Conservation (phyloP, 1,284 basidiomycete species). For the Boletus mariae region DNA sequence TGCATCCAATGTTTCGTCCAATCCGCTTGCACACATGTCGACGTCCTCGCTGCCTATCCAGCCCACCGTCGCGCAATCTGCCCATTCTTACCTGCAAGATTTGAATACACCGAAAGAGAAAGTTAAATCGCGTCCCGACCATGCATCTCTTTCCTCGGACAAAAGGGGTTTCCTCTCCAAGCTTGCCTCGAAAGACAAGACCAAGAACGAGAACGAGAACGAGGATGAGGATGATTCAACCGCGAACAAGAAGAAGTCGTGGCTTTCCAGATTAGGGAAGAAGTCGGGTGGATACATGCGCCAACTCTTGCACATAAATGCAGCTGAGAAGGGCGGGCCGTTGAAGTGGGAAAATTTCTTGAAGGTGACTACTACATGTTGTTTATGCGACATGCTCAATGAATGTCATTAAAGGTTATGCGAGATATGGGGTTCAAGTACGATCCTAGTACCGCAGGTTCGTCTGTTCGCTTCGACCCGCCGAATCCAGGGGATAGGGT, state of each 20-base stretch:
- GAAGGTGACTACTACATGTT: conserved; percentile 37
- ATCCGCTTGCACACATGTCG: conserved; percentile 34
- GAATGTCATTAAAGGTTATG: conserved; percentile 53
- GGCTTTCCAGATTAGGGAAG: conserved; percentile 56
- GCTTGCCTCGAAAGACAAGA: conserved; percentile 39
- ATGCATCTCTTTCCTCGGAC: conserved; percentile 49
- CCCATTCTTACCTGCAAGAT: conserved; percentile 63
- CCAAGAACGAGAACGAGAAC: conserved; percentile 39
- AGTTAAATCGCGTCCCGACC: conserved; percentile 62
- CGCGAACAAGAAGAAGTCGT: conserved; percentile 41
- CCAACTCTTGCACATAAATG: conserved; percentile 55
- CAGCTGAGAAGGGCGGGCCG: conserved; percentile 55
- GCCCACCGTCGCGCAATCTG: conserved; percentile 55
- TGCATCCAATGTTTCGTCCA: conserved; percentile 23
- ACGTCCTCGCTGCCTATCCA: conserved; percentile 48
- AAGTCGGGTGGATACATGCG: conserved; percentile 59
- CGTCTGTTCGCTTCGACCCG: conserved; percentile 77
- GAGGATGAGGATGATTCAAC: conserved; percentile 29
- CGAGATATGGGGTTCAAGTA: conserved; percentile 71
- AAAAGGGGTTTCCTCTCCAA: conserved; percentile 50
- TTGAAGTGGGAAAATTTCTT: conserved; percentile 75
- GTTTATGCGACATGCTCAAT: background rate
- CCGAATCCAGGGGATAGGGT: conserved; percentile 56
- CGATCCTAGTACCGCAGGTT: conserved; percentile 72
- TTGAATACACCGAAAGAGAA: conserved; percentile 53